phyloP scores from a whole-genome alignment of 2,329 filamentous ascomycete genomes.

The Thielaviopsis populi region DNA sequence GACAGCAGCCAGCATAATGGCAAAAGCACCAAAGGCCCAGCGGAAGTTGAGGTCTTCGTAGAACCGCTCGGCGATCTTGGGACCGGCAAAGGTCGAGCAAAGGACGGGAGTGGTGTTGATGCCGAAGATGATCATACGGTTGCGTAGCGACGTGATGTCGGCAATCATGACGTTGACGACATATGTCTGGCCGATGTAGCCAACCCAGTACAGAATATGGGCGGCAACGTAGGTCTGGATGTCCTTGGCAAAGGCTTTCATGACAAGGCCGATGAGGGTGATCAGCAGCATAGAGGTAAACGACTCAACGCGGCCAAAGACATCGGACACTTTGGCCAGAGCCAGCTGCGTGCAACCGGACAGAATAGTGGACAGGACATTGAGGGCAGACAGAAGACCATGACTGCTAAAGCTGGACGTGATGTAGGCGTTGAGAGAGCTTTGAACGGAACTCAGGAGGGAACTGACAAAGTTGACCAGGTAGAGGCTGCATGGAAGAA shows the following conservation, averaged over 20 bases:
- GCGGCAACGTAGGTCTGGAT: conserved; percentile 45
- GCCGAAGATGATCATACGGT: conserved; percentile 30
- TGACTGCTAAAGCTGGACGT: conserved; percentile 50
- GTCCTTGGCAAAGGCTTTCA: conserved; percentile 46
- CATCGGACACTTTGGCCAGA: conserved; percentile 35
- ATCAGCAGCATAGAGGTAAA: conserved; percentile 30
- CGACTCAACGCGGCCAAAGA: conserved; percentile 34
- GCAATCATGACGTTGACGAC: conserved; percentile 30
- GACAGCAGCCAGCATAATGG: conserved; percentile 43
- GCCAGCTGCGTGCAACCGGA: conserved; percentile 27
- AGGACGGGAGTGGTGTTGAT: conserved; percentile 32
- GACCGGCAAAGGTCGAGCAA: conserved; percentile 31
- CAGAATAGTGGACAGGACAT: conserved; percentile 40
- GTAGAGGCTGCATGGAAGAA: conserved; percentile 24
- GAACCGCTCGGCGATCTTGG: conserved; percentile 28
- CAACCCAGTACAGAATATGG: conserved; percentile 50
- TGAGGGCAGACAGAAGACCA: conserved; percentile 49
- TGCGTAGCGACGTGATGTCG: conserved; percentile 30
- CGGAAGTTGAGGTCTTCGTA: conserved; percentile 27
- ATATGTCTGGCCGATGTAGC: conserved; percentile 30
- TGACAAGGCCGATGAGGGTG: conserved; percentile 39
- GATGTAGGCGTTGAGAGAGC: conserved; percentile 46
- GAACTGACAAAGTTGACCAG: conserved; percentile 27
- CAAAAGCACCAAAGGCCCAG: conserved; percentile 45
- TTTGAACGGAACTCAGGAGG: conserved; percentile 25